Conservation (phyloP, 345 rosid genomes). For the Sonneratia alba region DNA sequence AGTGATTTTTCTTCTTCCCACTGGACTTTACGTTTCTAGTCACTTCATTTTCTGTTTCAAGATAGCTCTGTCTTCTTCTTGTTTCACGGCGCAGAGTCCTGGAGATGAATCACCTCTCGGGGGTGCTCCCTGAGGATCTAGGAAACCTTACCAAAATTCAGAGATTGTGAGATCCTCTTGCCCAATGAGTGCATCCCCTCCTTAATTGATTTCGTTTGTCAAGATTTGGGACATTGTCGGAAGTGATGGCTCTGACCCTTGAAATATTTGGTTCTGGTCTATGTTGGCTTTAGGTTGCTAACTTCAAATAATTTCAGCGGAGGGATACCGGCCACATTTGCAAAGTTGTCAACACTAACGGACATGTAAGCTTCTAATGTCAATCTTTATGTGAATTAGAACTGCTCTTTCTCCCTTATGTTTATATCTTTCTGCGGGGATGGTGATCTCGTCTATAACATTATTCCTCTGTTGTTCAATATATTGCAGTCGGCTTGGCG, state of each 20-base stretch:
- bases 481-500: background rate
- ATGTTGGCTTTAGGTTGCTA: background rate
- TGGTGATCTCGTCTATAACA: background rate
- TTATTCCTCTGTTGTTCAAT: background rate
- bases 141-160: constrained; percentile 14
- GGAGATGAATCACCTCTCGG: constrained; percentile 32
- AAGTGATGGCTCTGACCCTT: background rate
- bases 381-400: background rate
- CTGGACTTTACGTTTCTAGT: background rate
- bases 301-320: constrained; percentile 12
- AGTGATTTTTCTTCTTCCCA: background rate
- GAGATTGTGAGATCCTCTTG: constrained; percentile 2
- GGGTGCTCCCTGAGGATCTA: constrained; percentile 33
- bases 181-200: background rate
- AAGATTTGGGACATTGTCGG: background rate
- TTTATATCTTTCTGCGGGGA: background rate
- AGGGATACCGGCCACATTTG: constrained; percentile 10
- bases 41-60: background rate
- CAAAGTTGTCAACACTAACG: background rate
- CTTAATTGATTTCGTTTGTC: background rate
- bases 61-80: background rate
- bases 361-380: constrained; percentile 5
- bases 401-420: background rate
- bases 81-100: constrained; percentile 11
- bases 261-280: background rate